Base-by-base conservation (phyloP, 768 basidiomycete species). In the Xanthoconium purpureum region DNA sequence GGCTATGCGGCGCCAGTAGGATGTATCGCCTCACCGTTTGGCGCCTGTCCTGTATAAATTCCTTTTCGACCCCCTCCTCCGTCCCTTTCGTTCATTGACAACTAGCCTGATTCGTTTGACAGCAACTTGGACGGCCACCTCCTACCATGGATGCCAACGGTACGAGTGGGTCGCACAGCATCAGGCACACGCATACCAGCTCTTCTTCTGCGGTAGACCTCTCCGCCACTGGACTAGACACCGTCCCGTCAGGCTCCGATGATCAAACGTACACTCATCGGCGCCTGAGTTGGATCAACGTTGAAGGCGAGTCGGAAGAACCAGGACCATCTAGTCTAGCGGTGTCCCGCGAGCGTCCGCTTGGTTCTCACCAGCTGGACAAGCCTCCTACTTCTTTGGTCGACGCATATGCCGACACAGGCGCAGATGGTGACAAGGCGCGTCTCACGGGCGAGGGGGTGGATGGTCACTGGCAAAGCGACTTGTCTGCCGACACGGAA, bases 161-260 rank as follows among this genome's bases (percentile, higher is more conserved):
- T n/a, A n/a, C n/a, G n/a, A n/a, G 48, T 15, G 28, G 44, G n/a
- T n/a, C n/a, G n/a, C n/a, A n/a, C n/a, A n/a, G 50, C 29, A 17
- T 50, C 32, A 49, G 50, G 20, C 45, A 56, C 32, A 37, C 24
- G 30, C 28, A 30, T 18, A 57, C 50, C 33, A 76, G 73, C 56
- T 78, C 83, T n/a, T 77, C 84, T 46, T 85, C 83, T 30, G 83
- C 80, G 47, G 65, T 84, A 54, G 80, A 85, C 68, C 64, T 85
- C 38, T 70, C 78, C 47, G 32, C 6, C 32, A 33, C 32, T 33
- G 32, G 32, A 6, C 32, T 33, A 11, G 32, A 6, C 6, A 33
- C 32, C 32, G 11, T 11, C 32, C 32, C 32, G 11, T 11, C 32
- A 11, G 32, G 11, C 32, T 6, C 32, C 32, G 32, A 33, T 6